Base-by-base conservation (phyloP, 176 grass and related monocot genomes). In the Secale cereale region DNA sequence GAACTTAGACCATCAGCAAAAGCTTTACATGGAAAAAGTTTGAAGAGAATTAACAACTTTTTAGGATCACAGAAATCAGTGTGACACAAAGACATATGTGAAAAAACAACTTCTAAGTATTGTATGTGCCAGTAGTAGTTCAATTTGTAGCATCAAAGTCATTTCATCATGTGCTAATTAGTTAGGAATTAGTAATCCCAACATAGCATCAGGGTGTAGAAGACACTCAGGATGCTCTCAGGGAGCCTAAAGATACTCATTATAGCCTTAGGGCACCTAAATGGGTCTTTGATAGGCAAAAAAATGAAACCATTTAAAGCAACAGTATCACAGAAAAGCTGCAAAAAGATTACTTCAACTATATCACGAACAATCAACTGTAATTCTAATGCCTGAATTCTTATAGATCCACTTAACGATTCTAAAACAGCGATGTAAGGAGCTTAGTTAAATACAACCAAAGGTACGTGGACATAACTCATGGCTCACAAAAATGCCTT, bases 271-370 rank as follows among this genome's bases (percentile, higher is more conserved):
- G 19, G 16, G 13, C 46, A 78, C 29, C 43, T 57, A 56, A 29
- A 72, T 27, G 52, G 39, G 29, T 78, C 16, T 71, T 63, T 61
- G 15, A 73, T 75, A 59, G 45, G 28, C 61, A 81, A 74, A 43
- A 85, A 69, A 77, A 83, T 30, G 27, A 67, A 89, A 89, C 26
- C n/a, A 66, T 60, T 85, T 27, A 7, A 59, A 36, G 22, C 20
- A 59, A 89, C 8, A 60, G 68, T 81, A 27, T 25, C 22, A 69
- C 65, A 23, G 59, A 39, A 83, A 83, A 39, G 5, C 75, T 33
- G 10, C 70, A 62, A 52, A 60, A 59, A 71, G 29, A 50, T 35
- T 40, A 65, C 16, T 86, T 90, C 50, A 74, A 74, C 2, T 83
- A 20, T 59, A 90, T 32, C 28, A 83, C 7, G 17, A 73, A 78